Percentiles rank a stretch among this genome's conserved stretches.
Conservation (phyloP, 768 basidiomycete genomes). For the Hortiboletus campestris region DNA sequence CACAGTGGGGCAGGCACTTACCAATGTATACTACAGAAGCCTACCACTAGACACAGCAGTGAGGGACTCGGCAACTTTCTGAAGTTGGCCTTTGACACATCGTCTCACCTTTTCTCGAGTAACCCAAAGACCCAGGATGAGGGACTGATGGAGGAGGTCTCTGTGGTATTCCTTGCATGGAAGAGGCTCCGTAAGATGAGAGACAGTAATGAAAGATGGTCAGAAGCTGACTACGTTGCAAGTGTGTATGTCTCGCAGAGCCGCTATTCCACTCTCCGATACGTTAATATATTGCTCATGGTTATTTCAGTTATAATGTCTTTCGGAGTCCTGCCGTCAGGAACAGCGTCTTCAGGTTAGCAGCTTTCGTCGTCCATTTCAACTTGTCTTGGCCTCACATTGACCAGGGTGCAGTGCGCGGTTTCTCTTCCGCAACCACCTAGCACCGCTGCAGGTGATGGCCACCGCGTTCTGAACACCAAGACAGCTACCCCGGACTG, state of each 20-base stretch:
- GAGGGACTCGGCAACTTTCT: constrained; percentile 25
- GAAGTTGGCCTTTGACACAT: constrained; percentile 30
- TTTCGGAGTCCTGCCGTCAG: constrained; percentile 46
- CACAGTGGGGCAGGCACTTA: neutral
- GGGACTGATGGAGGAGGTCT: constrained; percentile 38
- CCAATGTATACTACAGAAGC: neutral
- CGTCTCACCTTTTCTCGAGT: constrained; percentile 42
- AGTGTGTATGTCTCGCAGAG: constrained; percentile 43
- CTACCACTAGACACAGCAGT: constrained; percentile 1
- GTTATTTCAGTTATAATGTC: constrained; percentile 41
- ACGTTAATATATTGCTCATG: neutral
- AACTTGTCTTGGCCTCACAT: constrained; percentile 2
- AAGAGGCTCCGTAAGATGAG: constrained; percentile 42
- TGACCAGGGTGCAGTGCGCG: constrained; percentile 44
- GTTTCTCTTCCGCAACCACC: constrained; percentile 49
- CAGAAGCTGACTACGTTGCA: constrained; percentile 54
- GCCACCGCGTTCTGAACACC: constrained; percentile 41
- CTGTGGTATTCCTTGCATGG: constrained; percentile 45
- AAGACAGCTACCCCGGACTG: constrained; percentile 51
- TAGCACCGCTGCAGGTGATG: constrained; percentile 27
- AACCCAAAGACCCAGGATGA: constrained; percentile 15
- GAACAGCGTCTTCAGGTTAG: constrained; percentile 43
- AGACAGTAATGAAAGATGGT: constrained; percentile 45
- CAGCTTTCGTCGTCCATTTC: neutral
- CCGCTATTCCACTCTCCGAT: neutral